Base-by-base conservation (phyloP, 1,284 basidiomycete species). In the Sanguinoderma infundibulare region DNA sequence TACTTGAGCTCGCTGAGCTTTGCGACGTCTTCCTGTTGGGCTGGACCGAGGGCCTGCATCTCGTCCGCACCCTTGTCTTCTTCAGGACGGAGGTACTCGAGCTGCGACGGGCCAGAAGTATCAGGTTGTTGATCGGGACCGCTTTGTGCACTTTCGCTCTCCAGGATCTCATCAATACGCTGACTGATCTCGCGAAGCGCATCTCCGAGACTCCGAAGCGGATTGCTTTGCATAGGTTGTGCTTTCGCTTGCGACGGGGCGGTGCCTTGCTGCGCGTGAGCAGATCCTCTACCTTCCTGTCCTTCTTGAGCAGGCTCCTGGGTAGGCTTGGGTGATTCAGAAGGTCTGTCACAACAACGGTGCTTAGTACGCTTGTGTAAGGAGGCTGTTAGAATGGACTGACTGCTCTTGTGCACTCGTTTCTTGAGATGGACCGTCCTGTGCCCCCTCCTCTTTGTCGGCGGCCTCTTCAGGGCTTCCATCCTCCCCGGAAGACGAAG, bases 11-110 rank as follows among this genome's bases (percentile, higher is more conserved):
- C 89, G 64, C 89, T 86, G 53, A 98, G 81, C 70, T 91, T 94
- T 36, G 92, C 89, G 36, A 87, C 86, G 72, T 96, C 88, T 67
- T 96, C 94, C 50, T 92, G 88, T 12, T 85, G 86, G 0, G 96
- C 92, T 1, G 93, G 88, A 5, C 96, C 97, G 12, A 98, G 84
- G 0, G 96, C 95, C 74, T 98, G 95, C 84, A 93, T 90, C 55
- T 92, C 87, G 51, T 90, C 82, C 59, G 89, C 87, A 14, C 79
- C 79, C 63, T 42, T 57, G 44, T 64, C 63, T 20, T 93, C 89
- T 34, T 88, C 86, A 8, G 92, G 87, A 22, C 84, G 86, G n/a
- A 94, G 79, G 74, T 98, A 96, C 73, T 98, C 94, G 22, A 98
- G 81, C 69, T 90, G 87, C 1, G 83, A 78, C 2, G 83, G 76